Evolutionary conservation across 257 asterid species (phyloP).

Genomic region (Fraxinus cuspidata): DNA sequence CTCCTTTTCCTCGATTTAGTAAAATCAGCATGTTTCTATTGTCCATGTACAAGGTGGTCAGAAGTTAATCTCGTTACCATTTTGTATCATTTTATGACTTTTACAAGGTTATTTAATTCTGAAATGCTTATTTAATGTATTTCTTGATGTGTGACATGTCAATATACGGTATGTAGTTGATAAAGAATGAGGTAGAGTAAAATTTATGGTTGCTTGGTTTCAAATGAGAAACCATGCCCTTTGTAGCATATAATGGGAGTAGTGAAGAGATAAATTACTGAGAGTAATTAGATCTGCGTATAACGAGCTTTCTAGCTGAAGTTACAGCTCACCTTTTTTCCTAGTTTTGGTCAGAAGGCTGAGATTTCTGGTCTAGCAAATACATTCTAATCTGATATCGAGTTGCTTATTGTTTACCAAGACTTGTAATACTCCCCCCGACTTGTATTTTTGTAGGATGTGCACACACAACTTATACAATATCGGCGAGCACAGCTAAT

Average conservation of each 20-base stretch:
- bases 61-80: neutral
- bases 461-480: conserved; percentile 89
- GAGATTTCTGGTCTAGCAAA: neutral
- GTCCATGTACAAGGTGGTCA: conserved; percentile 7
- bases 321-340: neutral
- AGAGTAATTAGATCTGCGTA: neutral
- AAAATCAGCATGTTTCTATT: neutral
- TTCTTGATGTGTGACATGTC: neutral
- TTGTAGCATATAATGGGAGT: neutral
- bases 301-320: neutral
- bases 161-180: neutral
- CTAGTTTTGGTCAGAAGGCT: neutral
- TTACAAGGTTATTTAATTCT: neutral
- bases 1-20: conserved; percentile 3
- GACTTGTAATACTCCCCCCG: neutral
- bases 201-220: neutral
- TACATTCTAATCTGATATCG: neutral
- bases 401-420: neutral
- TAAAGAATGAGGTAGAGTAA: neutral
- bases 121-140: neutral
- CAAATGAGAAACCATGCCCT: neutral
- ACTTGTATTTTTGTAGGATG: conserved; percentile 56
- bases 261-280: neutral
- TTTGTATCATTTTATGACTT: neutral
- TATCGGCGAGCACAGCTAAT: conserved; percentile 84